These are phyloP conservation scores for Pleurotus tuoliensis DNA, from an alignment of 768 basidiomycete species.

Conservation along the genomic window DNA sequence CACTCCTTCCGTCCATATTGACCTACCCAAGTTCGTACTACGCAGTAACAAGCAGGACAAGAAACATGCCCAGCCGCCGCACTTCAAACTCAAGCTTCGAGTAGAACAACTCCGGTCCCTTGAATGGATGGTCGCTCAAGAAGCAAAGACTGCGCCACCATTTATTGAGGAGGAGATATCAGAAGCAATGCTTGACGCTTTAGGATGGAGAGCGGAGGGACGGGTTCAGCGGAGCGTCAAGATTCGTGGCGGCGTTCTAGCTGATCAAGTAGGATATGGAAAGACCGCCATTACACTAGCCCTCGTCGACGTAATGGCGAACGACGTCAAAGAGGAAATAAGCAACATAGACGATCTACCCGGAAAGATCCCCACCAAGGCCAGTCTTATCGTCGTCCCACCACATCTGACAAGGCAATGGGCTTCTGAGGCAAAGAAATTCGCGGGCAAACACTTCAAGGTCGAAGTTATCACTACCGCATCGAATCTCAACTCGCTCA, in stretches of 20 bases:
- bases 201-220: constrained; percentile 95
- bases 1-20: constrained; percentile 54
- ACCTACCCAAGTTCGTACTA: constrained; percentile 64
- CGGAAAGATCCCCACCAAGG: constrained; percentile 77
- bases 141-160: constrained; percentile 55
- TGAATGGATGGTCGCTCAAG: constrained; percentile 88
- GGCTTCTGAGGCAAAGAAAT: constrained; percentile 83
- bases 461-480: constrained; percentile 67
- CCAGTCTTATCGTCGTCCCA: constrained; percentile 82
- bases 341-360: constrained; percentile 39
- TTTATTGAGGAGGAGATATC: constrained; percentile 95
- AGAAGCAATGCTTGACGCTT: constrained; percentile 78
- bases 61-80: constrained; percentile 71
- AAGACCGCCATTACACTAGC: constrained; percentile 95
- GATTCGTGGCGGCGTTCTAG: constrained; percentile 86
- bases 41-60: constrained; percentile 72
- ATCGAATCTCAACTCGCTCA: constrained; percentile 64
- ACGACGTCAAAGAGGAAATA: constrained; percentile 56
- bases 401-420: constrained; percentile 89
- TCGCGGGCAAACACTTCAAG: constrained; percentile 59
- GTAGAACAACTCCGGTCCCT: constrained; percentile 87
- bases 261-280: constrained; percentile 95
- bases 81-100: constrained; percentile 71
- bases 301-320: constrained; percentile 70
- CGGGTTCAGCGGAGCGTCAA: constrained; percentile 73